Evolutionary conservation across 345 rosid genomes (phyloP), one percentile per base, ranked within the genome.

Genomic region (Populus alba): DNA sequence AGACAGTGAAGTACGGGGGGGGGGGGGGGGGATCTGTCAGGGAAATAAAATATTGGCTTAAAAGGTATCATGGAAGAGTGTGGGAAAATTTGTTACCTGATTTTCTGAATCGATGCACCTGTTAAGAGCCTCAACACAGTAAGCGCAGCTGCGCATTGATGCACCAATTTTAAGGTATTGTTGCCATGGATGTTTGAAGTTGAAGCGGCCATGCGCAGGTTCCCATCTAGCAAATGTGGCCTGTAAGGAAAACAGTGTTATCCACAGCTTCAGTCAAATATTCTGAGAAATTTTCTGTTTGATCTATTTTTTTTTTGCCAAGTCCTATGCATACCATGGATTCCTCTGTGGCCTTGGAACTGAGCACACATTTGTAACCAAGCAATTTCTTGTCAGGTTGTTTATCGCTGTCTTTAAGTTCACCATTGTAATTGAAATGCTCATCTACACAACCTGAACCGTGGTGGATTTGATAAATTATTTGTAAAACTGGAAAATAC

Each of bases 151-250:
- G 22, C 92, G 80, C 66, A 84, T 61, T 7, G 85, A 70, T 7
- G 90, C 85, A 0, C 90, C 89, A 0, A 89, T 72, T 74, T 86
- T 87, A 25, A 83, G 77, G 80, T 87, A 87, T 39, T 87, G 90
- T 55, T 86, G 75, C 92, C 92, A 87, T n/a, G 92, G 90, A 72
- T 89, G 87, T 17, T 76, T 78, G 82, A 84, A 89, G 77, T 37
- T 80, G 82, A 89, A 89, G 27, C 16, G 68, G 49, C 92, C 92
- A 81, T 89, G 92, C 16, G 83, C 82, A 71, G 92, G 92, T 63
- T 89, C 90, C 89, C 88, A 87, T 82, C 86, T 81, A 0, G 89
- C 87, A 41, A 87, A 86, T 73, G 75, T 87, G 23, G 87, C 85
- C 90, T 87, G 70, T 1, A n/a, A 57, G 22, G 1, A 43, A 29